Conservation (phyloP, 495 filamentous ascomycete species). For the Stereocaulon alpinum region DNA sequence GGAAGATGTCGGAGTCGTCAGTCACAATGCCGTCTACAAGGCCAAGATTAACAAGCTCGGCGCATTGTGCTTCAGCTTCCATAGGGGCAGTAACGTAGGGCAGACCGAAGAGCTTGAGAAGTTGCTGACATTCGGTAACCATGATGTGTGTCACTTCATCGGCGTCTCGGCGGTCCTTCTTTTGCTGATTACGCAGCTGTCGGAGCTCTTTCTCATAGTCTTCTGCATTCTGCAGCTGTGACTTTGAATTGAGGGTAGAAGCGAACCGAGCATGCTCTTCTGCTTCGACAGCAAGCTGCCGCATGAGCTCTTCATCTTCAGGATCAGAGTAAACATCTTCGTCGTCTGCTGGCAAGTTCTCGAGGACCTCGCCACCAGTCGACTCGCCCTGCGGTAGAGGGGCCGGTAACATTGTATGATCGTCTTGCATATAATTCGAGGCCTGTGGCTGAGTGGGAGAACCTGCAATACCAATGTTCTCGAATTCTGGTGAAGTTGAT, state of each 20-base stretch:
- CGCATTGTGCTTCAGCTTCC: constrained; percentile 98
- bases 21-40: constrained; percentile 98
- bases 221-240: constrained; percentile 49
- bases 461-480: constrained; percentile 33
- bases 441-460: constrained; percentile 6
- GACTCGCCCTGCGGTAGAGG: constrained; percentile 11
- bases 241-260: constrained; percentile 65
- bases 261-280: constrained; percentile 92
- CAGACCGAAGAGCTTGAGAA: constrained; percentile 81
- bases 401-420: constrained; percentile 1
- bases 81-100: constrained; percentile 96
- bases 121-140: constrained; percentile 87
- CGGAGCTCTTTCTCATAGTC: constrained; percentile 82
- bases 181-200: constrained; percentile 80
- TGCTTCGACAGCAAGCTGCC: constrained; percentile 73
- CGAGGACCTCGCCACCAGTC: constrained; percentile 22
- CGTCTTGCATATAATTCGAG: not conserved
- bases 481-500: constrained; percentile 45
- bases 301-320: constrained; percentile 81
- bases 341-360: constrained; percentile 27
- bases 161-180: constrained; percentile 88
- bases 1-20: constrained; percentile 92
- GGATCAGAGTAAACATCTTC: constrained; percentile 62
- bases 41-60: constrained; percentile 72
- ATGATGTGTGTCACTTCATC: constrained; percentile 93